A percentile compares a stretch with the other conserved stretches of the same genome.
Evolutionary conservation across 345 rosid species (phyloP).

Genomic region (Eutrema heterophyllum): DNA sequence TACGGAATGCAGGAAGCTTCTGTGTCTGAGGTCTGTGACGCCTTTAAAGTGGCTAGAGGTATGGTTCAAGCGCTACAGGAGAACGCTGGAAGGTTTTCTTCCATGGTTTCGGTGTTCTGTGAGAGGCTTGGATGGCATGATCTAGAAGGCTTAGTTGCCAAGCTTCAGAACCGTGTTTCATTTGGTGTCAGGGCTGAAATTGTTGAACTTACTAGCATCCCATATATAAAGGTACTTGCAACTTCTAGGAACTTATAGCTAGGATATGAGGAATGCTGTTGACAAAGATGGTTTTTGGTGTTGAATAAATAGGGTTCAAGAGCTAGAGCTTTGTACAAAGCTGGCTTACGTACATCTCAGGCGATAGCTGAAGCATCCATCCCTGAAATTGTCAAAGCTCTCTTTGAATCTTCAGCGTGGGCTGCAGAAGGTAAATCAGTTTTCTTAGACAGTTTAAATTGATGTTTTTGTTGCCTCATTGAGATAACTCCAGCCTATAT

Average conservation of each 20-base stretch:
- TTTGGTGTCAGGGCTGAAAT: constrained; percentile 99
- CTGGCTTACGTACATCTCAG: constrained; percentile 87
- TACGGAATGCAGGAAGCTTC: constrained; percentile 73
- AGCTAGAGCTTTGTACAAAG: constrained; percentile 93
- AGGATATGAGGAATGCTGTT: constrained; percentile 2
- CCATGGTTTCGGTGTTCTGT: constrained; percentile 94
- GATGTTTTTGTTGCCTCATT: constrained; percentile 5
- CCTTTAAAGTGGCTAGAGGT: constrained; percentile 91
- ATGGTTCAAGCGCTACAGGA: constrained; percentile 97
- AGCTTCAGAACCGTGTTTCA: constrained; percentile 94
- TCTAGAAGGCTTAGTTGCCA: constrained; percentile 82
- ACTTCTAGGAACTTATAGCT: constrained; percentile 9
- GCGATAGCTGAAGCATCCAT: constrained; percentile 93
- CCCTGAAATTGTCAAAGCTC: constrained; percentile 82
- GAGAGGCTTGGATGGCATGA: constrained; percentile 99
- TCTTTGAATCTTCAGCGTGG: constrained; percentile 89
- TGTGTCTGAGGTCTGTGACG: constrained; percentile 88
- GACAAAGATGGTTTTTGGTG: constrained; percentile 8
- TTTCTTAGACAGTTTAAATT: constrained; percentile 1
- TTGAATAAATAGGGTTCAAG: constrained; percentile 70
- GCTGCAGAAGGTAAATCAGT: constrained; percentile 55
- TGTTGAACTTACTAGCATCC: constrained; percentile 92
- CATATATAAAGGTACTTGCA: constrained; percentile 69
- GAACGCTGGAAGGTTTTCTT: constrained; percentile 96
- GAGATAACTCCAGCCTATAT: constrained; percentile 4